Conservation (phyloP, 164 flowering plant species). For the Tetrastigma voinierianum region DNA sequence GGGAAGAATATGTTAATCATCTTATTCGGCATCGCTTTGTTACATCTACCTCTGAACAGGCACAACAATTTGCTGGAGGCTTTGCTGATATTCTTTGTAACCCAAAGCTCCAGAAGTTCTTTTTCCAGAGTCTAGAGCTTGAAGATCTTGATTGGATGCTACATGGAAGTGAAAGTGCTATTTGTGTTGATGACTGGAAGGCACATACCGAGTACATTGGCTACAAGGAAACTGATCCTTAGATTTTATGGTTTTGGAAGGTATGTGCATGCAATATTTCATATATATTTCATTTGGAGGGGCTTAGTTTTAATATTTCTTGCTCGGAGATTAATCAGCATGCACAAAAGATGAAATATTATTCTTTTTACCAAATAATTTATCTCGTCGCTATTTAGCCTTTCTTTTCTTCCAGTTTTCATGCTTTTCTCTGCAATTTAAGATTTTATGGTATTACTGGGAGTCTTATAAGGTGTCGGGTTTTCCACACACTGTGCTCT, state of each 20-base stretch:
- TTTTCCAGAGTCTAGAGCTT: constrained; percentile 68
- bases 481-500: too few species aligned
- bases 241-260: constrained; percentile 94
- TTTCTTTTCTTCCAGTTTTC: too few species aligned
- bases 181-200: constrained; percentile 83
- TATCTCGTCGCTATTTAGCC: too few species aligned
- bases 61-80: constrained; percentile 63
- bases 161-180: constrained; percentile 64
- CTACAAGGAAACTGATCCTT: constrained; percentile 64
- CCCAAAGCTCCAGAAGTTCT: constrained; percentile 29
- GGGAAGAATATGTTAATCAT: constrained; percentile 64
- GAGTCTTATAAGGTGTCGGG: too few species aligned
- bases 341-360: too few species aligned
- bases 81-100: constrained; percentile 63
- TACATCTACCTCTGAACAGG: constrained; percentile 61
- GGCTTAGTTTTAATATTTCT: too few species aligned
- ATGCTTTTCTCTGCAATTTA: too few species aligned
- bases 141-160: constrained; percentile 82
- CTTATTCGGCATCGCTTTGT: constrained; percentile 84
- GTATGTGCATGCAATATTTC: constrained; percentile 28
- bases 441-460: too few species aligned
- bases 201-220: constrained; percentile 85
- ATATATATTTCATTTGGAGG: not conserved
- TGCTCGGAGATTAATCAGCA: too few species aligned
- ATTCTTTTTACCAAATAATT: too few species aligned